Evolutionary conservation across 371 early-diverging fungal genomes (phyloP), one percentile per base, ranked within the genome.

Genomic region (Syncephalis plumigaleata): DNA sequence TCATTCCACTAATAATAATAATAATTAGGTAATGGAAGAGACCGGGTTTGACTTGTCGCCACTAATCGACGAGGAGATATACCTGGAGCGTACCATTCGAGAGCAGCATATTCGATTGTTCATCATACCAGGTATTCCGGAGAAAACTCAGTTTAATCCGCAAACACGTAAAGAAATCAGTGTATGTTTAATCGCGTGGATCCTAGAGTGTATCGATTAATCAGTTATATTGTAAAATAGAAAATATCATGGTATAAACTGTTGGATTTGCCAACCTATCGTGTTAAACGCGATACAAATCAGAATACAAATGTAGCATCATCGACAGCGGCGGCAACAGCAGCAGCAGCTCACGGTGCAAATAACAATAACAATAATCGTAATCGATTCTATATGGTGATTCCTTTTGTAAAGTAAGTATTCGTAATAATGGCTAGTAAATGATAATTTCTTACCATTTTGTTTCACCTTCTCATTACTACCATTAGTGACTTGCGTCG

Each of bases 141-240:
- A 91, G 64, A 61, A 66, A 49, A 85, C 88, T 0, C 51, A 66
- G 31, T 98, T 99, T 62, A 58, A 68, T 36, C 84, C 98, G 11
- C 77, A 79, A 53, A 92, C 94, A 3, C 69, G 95, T 56, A 95
- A 96, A 60, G 99, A 99, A 60, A 98, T 98, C 54, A 85, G 84
- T 56, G 77, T 76, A 70, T 48, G 40, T 21, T 7, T 16, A n/a
- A 5, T 16, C 7, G 40, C 16, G 18, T 50, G 16, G n/a, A 42
- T 9, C 44, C 7, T 31, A 37, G 13, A 23, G 26, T 44, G 15
- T 25, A 46, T 37, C 11, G 20, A n/a, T n/a, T 11, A 15, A 22
- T 22, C n/a, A 20, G 39, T 17, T 23, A 17, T 39, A 18, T 11
- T 27, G 18, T 4, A 25, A 16, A 27, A 21, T 54, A 65, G 65